phyloP scores from a whole-genome alignment of 805 yeast genomes.

The Candida succiphila region DNA sequence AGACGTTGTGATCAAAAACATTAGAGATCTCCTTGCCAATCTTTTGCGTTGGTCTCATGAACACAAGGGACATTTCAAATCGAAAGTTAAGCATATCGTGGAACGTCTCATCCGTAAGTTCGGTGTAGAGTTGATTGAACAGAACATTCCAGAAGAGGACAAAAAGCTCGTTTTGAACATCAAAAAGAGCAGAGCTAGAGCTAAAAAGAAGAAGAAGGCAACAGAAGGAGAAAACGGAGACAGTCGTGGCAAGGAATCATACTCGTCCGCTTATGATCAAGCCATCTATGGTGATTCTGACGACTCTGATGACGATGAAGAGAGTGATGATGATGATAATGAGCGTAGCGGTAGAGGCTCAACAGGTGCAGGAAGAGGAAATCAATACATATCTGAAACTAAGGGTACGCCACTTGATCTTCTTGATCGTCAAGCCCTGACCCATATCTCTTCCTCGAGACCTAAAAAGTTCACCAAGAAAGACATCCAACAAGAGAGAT shows the following conservation, averaged over 20 bases:
- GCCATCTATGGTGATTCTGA: conserved; percentile 75
- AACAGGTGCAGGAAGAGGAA: conserved; percentile 18
- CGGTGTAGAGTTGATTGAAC: conserved; percentile 79
- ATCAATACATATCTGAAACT: conserved; percentile 69
- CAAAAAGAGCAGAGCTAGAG: conserved; percentile 76
- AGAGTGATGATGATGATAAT: conserved; percentile 22
- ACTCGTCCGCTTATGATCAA: conserved; percentile 84
- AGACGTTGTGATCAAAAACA: conserved; percentile 57
- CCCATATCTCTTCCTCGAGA: conserved; percentile 81
- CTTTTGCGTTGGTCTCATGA: conserved; percentile 91
- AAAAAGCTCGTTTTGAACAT: conserved; percentile 75
- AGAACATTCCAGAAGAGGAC: conserved; percentile 85
- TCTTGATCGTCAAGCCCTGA: conserved; percentile 72
- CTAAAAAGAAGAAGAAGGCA: conserved; percentile 57
- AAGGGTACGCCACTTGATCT: conserved; percentile 76
- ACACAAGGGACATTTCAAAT: conserved; percentile 90
- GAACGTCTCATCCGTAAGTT: conserved; percentile 87
- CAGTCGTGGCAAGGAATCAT: conserved; percentile 23
- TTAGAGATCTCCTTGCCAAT: conserved; percentile 56
- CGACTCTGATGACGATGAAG: conserved; percentile 48
- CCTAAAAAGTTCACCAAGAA: conserved; percentile 52
- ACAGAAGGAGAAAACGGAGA: conserved; percentile 12
- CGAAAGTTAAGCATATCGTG: conserved; percentile 84
- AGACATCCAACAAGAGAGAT: conserved; percentile 23
- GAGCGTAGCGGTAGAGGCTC: conserved; percentile 9